These are phyloP conservation scores for Corinectria fuckeliana DNA, from an alignment of 2,329 filamentous ascomycete genomes.

Conservation along the genomic window DNA sequence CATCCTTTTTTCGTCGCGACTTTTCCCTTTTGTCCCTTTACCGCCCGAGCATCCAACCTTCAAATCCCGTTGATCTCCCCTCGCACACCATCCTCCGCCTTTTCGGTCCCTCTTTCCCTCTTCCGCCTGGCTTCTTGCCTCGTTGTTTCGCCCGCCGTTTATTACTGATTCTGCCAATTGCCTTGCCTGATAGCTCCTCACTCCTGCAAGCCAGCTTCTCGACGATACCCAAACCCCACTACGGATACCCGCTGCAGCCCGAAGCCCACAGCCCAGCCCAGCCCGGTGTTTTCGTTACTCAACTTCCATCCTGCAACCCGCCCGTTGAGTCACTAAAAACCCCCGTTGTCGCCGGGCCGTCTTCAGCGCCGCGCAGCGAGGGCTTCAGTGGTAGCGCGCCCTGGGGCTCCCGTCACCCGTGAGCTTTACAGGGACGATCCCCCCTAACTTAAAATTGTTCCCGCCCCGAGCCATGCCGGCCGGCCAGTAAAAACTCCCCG, in stretches of 20 bases:
- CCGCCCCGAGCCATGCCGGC: slow-evolving; percentile 18
- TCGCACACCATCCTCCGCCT: neutral
- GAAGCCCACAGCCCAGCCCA: too few relatives aligned
- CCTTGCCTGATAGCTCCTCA: neutral
- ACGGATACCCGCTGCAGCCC: neutral
- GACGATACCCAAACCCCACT: neutral
- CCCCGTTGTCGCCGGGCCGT: neutral
- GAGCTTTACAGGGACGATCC: slow-evolving; percentile 12
- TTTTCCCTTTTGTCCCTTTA: slow-evolving; percentile 11
- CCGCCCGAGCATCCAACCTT: slow-evolving; percentile 11
- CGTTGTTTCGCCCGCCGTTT: neutral
- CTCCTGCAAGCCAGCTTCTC: neutral
- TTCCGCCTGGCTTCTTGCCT: neutral
- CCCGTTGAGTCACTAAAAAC: neutral
- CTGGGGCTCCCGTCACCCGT: slow-evolving; percentile 9
- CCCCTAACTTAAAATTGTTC: slow-evolving; percentile 28
- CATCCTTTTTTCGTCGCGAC: slow-evolving; percentile 3
- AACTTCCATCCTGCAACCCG: neutral
- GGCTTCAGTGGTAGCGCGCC: slow-evolving; percentile 1
- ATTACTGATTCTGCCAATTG: neutral
- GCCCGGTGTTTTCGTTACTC: neutral
- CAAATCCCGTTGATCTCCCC: slow-evolving; percentile 17
- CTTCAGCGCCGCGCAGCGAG: neutral
- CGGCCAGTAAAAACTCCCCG: slow-evolving; percentile 29
- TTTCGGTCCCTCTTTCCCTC: neutral